Percentiles rank a stretch among this genome's conserved stretches.
These are phyloP conservation scores for Nakazawaea ernobii DNA, from an alignment of 805 yeast species.

Conservation along the genomic window DNA sequence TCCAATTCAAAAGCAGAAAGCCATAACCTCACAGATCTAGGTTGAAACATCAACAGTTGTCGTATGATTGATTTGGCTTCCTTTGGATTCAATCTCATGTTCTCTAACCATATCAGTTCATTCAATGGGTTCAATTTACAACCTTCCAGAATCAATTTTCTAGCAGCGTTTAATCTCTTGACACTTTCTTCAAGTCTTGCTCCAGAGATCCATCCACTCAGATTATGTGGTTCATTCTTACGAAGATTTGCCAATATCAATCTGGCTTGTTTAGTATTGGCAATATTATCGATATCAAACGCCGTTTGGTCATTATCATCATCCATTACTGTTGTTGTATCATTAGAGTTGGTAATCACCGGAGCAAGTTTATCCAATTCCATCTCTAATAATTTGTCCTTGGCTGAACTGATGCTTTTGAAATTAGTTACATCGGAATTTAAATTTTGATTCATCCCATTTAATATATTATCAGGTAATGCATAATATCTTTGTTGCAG, in stretches of 20 bases:
- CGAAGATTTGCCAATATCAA: conserved; percentile 61
- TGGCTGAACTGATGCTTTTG: conserved; percentile 54
- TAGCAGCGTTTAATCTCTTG: conserved; percentile 50
- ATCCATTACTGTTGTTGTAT: too few species aligned
- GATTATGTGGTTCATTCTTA: conserved; percentile 63
- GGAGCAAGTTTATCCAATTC: conserved; percentile 39
- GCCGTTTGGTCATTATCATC: neutral
- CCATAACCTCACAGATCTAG: conserved; percentile 66
- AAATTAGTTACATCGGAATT: conserved; percentile 34
- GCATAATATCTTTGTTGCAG: conserved; percentile 69
- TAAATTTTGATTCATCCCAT: conserved; percentile 25
- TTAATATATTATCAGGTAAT: conserved; percentile 67
- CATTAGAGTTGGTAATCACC: too few species aligned
- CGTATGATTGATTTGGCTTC: conserved; percentile 53
- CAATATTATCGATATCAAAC: conserved; percentile 26
- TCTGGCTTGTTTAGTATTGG: conserved; percentile 56
- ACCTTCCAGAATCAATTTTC: conserved; percentile 63
- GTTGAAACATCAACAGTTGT: conserved; percentile 56
- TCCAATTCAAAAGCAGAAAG: conserved; percentile 64
- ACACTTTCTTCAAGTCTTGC: conserved; percentile 73
- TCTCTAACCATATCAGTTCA: conserved; percentile 82
- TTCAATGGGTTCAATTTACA: conserved; percentile 59
- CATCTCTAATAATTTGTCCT: conserved; percentile 51
- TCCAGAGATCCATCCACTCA: conserved; percentile 82
- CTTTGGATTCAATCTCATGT: conserved; percentile 51